Percentiles rank a stretch among this genome's conserved stretches.
Conservation (phyloP, 495 filamentous ascomycete genomes). For the Daldinia childiae region DNA sequence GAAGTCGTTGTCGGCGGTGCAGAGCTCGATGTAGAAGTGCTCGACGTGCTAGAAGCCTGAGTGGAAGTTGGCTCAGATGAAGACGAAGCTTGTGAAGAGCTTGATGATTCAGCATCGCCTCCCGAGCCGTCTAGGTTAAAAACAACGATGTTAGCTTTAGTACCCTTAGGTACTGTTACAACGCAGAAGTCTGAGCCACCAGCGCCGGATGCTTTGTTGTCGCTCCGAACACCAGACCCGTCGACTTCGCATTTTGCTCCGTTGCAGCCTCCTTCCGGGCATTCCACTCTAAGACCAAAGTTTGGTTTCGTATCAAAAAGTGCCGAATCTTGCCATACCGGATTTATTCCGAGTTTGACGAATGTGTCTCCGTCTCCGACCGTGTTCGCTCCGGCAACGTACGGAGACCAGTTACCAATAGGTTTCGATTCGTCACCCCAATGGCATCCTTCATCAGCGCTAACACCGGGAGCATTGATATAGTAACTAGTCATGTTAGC, state of each 20-base stretch:
- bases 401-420: constrained; percentile 82
- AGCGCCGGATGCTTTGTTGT: constrained; percentile 66
- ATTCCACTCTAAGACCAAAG: constrained; percentile 78
- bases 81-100: constrained; percentile 27
- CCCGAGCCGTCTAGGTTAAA: constrained; percentile 54
- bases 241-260: constrained; percentile 80
- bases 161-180: constrained; percentile 76
- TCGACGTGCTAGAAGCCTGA: constrained; percentile 31
- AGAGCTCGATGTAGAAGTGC: constrained; percentile 37
- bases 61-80: constrained; percentile 32
- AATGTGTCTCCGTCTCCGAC: constrained; percentile 71
- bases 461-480: constrained; percentile 78
- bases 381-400: constrained; percentile 81
- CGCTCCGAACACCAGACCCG: constrained; percentile 65
- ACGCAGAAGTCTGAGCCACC: constrained; percentile 81
- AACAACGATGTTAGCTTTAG: constrained; percentile 74
- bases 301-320: constrained; percentile 67
- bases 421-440: constrained; percentile 74
- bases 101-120: constrained; percentile 26
- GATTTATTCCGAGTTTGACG: constrained; percentile 83
- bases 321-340: constrained; percentile 70
- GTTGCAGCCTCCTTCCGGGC: constrained; percentile 71
- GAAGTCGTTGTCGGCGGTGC: constrained; percentile 26
- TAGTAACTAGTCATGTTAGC: constrained; percentile 66
- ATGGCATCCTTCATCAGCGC: constrained; percentile 67